phyloP scores from a whole-genome alignment of 768 basidiomycete genomes.

The Tulasnella sp. region DNA sequence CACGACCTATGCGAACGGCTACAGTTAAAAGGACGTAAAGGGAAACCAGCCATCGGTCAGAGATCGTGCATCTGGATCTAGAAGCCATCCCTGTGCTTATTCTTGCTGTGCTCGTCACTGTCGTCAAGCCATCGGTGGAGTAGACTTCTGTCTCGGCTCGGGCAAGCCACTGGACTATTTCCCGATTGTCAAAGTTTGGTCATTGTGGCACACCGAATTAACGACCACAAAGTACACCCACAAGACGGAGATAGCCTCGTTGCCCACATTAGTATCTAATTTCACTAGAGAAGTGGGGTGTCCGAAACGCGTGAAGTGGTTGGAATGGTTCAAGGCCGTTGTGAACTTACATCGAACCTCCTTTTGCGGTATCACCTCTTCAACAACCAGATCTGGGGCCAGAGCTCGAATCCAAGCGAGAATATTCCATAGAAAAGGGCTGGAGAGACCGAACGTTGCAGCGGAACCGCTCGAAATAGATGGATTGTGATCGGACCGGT shows the following conservation, averaged over 20 bases:
- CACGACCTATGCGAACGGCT: background rate
- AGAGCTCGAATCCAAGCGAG: background rate
- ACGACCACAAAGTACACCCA: background rate
- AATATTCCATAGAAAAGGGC: background rate
- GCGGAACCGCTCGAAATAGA: background rate
- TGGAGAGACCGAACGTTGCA: background rate
- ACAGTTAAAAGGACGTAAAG: background rate
- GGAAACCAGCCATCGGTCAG: background rate
- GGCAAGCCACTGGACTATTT: background rate
- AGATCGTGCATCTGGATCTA: background rate
- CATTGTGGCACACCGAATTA: background rate
- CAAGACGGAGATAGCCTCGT: background rate
- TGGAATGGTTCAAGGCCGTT: background rate
- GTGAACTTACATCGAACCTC: background rate
- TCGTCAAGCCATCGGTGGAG: background rate
- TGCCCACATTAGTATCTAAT: background rate
- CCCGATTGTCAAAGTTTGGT: background rate
- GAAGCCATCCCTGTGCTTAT: background rate
- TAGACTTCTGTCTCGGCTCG: background rate
- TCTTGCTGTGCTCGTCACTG: background rate
- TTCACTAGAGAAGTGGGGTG: background rate
- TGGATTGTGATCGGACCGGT: background rate
- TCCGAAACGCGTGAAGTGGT: background rate
- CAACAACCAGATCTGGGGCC: background rate
- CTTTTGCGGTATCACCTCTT: background rate